Evolutionary conservation across 2,329 filamentous ascomycete genomes (phyloP), one percentile per base, ranked within the genome.

Genomic region (Beauveria scarabaeidicola): DNA sequence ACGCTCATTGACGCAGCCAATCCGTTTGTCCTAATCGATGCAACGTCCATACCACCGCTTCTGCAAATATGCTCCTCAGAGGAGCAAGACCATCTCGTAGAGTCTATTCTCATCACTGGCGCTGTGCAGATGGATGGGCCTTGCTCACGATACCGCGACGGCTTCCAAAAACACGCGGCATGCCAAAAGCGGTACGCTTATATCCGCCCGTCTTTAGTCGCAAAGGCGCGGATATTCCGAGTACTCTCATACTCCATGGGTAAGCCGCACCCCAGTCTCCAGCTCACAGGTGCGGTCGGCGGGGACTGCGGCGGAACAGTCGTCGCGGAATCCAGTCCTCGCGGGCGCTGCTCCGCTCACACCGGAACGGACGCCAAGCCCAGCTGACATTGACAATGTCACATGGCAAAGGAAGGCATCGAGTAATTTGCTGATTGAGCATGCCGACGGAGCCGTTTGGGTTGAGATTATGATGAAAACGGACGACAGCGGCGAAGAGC

Each of bases 1-100:
- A 69, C 71, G 0, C 62, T 75, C 1, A 68, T 74, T 41, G 73
- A 76, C 57, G 69, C 68, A 0, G 70, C 73, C 2, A 76, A 75
- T 48, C 73, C 74, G 0, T 74, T 74, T 41, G 69, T 75, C n/a
- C 81, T 87, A 63, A 73, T 87, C 0, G 55, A 82, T 77, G 62
- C 65, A 56, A 21, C 66, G 61, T 58, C 65, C 76, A 13, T 66
- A 72, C 7, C 64, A 63, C 2, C 70, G 10, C 55, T 67, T 0
- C 53, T 63, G 23, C 27, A 52, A 21, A 57, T 54, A 1, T 48
- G 60, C 3, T 27, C 50, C 1, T 58, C 61, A 0, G 59, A 56
- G 23, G 59, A 50, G 7, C 56, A 61, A 25, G 60, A 64, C 8
- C 64, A 62, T 1, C 48, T 70, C 0, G 72, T 85, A 19, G 44